Evolutionary conservation across 2,329 filamentous ascomycete species (phyloP).

Genomic region (Pseudogymnoascus sp.): DNA sequence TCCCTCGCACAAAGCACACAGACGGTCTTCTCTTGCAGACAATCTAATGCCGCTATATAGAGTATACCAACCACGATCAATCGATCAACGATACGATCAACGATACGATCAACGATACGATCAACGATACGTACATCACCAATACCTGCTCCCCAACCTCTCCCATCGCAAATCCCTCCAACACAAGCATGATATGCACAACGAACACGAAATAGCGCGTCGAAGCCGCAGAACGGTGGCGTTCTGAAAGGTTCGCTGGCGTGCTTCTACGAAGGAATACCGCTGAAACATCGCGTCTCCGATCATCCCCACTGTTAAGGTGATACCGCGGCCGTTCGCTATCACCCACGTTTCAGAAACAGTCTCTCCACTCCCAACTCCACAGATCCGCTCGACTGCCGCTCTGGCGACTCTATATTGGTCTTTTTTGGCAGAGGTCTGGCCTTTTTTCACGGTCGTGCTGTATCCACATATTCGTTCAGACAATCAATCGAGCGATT

Average conservation of each 20-base stretch:
- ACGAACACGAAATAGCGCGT: background rate
- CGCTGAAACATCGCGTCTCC: slow-evolving; percentile 1
- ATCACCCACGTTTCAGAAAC: slow-evolving; percentile 5
- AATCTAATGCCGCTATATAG: background rate
- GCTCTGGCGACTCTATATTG: no score
- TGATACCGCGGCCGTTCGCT: background rate
- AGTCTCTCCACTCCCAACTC: background rate
- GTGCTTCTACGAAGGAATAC: background rate
- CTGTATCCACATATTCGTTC: slow-evolving; percentile 3
- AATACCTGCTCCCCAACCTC: background rate
- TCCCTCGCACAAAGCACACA: background rate
- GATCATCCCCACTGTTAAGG: background rate
- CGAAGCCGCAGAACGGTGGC: background rate
- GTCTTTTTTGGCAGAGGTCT: background rate
- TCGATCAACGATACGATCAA: background rate
- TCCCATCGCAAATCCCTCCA: background rate
- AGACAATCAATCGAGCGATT: slow-evolving; percentile 6
- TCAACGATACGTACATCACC: background rate
- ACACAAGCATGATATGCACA: background rate
- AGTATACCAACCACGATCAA: background rate
- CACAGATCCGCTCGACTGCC: slow-evolving; percentile 1
- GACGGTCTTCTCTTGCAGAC: background rate
- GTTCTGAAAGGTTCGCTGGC: background rate
- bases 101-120: background rate
- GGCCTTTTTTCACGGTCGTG: background rate